Conservation (phyloP, 2,329 filamentous ascomycete species). For the Pezicula carpinea region DNA sequence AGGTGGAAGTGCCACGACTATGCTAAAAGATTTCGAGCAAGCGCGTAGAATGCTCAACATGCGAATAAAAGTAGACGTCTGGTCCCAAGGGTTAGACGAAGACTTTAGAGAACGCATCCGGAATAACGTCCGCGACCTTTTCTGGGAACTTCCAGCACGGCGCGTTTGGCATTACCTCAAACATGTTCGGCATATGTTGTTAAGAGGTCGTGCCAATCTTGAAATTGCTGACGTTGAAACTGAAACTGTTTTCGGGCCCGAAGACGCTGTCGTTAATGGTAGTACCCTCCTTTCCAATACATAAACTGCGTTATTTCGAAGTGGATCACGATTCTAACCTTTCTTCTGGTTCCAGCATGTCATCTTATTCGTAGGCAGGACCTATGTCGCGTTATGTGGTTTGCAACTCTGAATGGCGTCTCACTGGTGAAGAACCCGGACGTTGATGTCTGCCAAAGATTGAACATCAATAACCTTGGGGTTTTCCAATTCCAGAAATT, state of each 20-base stretch:
- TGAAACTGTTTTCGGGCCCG: conserved; percentile 3
- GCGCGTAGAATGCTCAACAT: conserved; percentile 22
- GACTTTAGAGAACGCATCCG: conserved; percentile 23
- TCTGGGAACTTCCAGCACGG: conserved; percentile 22
- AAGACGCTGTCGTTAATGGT: too few species aligned
- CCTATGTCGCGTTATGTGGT: too few species aligned
- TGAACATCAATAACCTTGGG: too few species aligned
- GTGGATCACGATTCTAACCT: too few species aligned
- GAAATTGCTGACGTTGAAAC: background rate
- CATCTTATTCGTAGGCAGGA: too few species aligned
- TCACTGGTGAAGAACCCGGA: too few species aligned
- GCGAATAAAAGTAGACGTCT: conserved; percentile 29
- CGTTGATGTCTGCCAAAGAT: too few species aligned
- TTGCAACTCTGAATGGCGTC: too few species aligned
- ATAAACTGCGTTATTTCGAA: too few species aligned
- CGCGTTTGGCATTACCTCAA: conserved; percentile 24
- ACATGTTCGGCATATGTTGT: conserved; percentile 7
- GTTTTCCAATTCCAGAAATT: too few species aligned
- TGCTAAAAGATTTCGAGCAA: conserved; percentile 23
- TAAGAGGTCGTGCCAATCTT: background rate
- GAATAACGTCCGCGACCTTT: conserved; percentile 19
- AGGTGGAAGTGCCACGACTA: conserved; percentile 21
- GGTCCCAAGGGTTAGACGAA: conserved; percentile 27
- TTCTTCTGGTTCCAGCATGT: too few species aligned
- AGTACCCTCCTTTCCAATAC: too few species aligned